Conservation (phyloP, 345 rosid genomes). For the Sapria himalayana region DNA sequence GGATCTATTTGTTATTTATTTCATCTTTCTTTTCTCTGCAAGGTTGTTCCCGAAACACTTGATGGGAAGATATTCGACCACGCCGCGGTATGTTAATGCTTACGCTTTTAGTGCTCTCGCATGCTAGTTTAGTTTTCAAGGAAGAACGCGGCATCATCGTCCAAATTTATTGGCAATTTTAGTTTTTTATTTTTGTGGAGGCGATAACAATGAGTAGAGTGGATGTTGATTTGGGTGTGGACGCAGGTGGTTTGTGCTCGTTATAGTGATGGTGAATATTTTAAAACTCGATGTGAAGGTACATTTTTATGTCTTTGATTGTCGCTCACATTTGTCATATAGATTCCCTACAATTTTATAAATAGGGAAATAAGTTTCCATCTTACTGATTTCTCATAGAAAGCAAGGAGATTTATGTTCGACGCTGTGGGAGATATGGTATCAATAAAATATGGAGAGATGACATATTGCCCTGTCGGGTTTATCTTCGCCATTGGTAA, state of each 20-base stretch:
- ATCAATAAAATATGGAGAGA: slow-evolving; percentile 74
- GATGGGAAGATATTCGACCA: slow-evolving; percentile 40
- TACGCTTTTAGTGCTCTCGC: not conserved
- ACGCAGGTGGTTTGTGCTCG: slow-evolving; percentile 71
- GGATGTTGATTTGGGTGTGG: not conserved
- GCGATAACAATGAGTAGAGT: too few species aligned
- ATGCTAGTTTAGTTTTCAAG: too few species aligned
- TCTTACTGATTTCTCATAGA: slow-evolving; percentile 47
- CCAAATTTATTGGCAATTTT: too few species aligned
- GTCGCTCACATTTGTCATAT: not conserved
- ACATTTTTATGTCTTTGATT: not conserved
- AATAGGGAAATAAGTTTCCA: too few species aligned
- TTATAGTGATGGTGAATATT: slow-evolving; percentile 62
- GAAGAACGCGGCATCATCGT: too few species aligned
- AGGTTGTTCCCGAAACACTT: slow-evolving; percentile 56
- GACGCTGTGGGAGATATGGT: slow-evolving; percentile 49
- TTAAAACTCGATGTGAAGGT: slow-evolving; percentile 64
- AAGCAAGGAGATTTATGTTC: slow-evolving; percentile 44
- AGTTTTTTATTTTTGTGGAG: too few species aligned
- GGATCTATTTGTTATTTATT: not conserved
- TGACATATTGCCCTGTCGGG: slow-evolving; percentile 73
- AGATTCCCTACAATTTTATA: too few species aligned
- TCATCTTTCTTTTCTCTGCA: slow-evolving; percentile 2
- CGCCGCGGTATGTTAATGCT: slow-evolving; percentile 33
- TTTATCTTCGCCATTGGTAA: slow-evolving; percentile 83